phyloP scores from a whole-genome alignment of 306 rosid species.

The Cicer arietinum region DNA sequence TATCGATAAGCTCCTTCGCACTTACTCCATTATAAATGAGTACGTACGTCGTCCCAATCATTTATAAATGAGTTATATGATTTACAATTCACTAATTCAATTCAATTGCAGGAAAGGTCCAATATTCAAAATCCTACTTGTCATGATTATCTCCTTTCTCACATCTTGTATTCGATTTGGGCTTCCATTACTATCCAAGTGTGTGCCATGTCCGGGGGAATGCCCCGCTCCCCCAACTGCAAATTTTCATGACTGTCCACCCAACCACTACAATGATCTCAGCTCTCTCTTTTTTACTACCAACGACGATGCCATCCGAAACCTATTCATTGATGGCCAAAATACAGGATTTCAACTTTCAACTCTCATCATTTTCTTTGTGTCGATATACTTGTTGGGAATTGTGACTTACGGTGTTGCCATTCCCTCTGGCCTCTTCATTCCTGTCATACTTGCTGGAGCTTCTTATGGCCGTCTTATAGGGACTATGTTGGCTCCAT shows the following conservation, averaged over 20 bases:
- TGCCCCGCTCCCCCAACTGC: conserved; percentile 44
- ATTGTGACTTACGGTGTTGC: conserved; percentile 85
- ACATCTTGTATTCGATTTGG: conserved; percentile 68
- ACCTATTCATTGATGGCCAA: conserved; percentile 58
- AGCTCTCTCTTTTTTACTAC: conserved; percentile 81
- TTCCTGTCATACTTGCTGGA: conserved; percentile 88
- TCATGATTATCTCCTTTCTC: conserved; percentile 53
- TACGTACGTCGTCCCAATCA: conserved; percentile 38
- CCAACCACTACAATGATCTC: conserved; percentile 75
- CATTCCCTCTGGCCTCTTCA: conserved; percentile 86
- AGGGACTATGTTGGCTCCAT: conserved; percentile 60
- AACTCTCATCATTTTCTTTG: conserved; percentile 68
- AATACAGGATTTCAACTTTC: conserved; percentile 58
- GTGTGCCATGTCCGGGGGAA: conserved; percentile 67
- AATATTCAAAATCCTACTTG: conserved; percentile 56
- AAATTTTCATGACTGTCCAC: conserved; percentile 58
- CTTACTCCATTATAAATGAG: conserved; percentile 71
- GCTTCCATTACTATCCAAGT: conserved; percentile 70
- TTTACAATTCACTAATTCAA: background rate
- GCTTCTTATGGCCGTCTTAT: conserved; percentile 82
- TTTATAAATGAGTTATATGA: too few relatives aligned
- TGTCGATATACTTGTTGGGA: conserved; percentile 65
- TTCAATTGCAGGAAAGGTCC: conserved; percentile 65
- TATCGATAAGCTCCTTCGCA: conserved; percentile 78
- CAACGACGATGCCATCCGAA: conserved; percentile 82